A percentile compares a stretch with the other conserved stretches of the same genome.
These are phyloP conservation scores for Heliosperma pusillum DNA, from an alignment of 148 eudicot genomes.

Conservation along the genomic window DNA sequence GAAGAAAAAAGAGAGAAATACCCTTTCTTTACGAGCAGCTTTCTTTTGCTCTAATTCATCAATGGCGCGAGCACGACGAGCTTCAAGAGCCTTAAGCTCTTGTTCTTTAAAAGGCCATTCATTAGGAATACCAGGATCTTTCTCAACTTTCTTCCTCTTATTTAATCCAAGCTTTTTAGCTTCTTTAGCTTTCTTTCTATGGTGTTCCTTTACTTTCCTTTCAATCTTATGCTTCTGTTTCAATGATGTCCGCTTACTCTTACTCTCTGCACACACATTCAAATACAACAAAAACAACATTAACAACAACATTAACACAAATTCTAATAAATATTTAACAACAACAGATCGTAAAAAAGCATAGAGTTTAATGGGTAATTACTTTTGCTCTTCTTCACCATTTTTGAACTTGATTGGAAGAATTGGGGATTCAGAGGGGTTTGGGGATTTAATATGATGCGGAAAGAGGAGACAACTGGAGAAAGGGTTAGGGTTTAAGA, in stretches of 20 bases:
- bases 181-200: constrained; percentile 89
- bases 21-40: constrained; percentile 97
- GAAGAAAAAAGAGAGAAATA: constrained; percentile 13
- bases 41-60: constrained; percentile 84
- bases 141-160: constrained; percentile 61
- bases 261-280: constrained; percentile 62
- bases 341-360: not conserved
- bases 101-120: constrained; percentile 99
- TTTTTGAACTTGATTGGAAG: constrained; percentile 18
- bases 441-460: too few relatives aligned
- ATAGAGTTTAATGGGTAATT: not conserved
- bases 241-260: constrained; percentile 74
- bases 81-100: constrained; percentile 87
- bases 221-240: constrained; percentile 80
- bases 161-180: constrained; percentile 76
- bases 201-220: constrained; percentile 83
- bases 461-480: too few relatives aligned
- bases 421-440: too few relatives aligned
- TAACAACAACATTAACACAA: too few relatives aligned
- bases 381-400: constrained; percentile 89
- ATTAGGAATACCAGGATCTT: constrained; percentile 96
- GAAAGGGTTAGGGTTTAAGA: too few relatives aligned
- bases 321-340: too few relatives aligned
- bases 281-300: not conserved
- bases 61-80: constrained; percentile 57